Base-by-base conservation (phyloP, 768 basidiomycete genomes). In the Calocybe cyanea region DNA sequence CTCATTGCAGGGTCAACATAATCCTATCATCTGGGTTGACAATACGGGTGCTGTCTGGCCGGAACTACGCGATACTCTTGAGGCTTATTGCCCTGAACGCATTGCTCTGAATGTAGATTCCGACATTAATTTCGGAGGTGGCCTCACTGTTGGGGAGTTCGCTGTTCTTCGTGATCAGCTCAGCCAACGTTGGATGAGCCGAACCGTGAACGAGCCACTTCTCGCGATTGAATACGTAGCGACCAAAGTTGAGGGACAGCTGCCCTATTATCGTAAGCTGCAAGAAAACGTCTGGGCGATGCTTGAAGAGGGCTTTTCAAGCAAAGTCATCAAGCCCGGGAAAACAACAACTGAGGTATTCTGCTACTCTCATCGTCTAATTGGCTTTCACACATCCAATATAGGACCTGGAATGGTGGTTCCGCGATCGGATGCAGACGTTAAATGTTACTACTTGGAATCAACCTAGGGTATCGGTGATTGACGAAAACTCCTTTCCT, bases 391-490 rank as follows among this genome's bases (percentile, higher is more conserved):
- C 6, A n/a, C 34, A 18, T 35, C n/a, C n/a, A n/a, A 19, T 38
- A 19, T 43, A 75, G 73, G 77, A 80, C 52, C 53, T 80, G 14
- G 67, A 69, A 44, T 80, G 76, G 76, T 76, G 72, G 72, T 78
- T 75, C 56, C 64, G 73, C 25, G 75, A 76, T 47, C 70, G 71
- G 52, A 77, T 78, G 70, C 72, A 70, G 35, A 54, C 53, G 18
- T 61, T 63, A 15, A 73, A 74, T 52, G 63, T 73, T 15, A 65
- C 69, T 11, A 80, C 75, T 13, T 78, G 76, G 76, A 74, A 72
- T 53, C 76, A 76, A 41, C 75, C 77, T 4, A 63, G 76, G n/a
- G 67, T 78, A 6, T 73, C 71, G 34, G 70, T 73, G 21, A 56
- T 75, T 40, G 62, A 58, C 7, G 59, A 72, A 52, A 61, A 67